phyloP scores from a whole-genome alignment of 1,284 basidiomycete species.

The Golubevia sp. region DNA sequence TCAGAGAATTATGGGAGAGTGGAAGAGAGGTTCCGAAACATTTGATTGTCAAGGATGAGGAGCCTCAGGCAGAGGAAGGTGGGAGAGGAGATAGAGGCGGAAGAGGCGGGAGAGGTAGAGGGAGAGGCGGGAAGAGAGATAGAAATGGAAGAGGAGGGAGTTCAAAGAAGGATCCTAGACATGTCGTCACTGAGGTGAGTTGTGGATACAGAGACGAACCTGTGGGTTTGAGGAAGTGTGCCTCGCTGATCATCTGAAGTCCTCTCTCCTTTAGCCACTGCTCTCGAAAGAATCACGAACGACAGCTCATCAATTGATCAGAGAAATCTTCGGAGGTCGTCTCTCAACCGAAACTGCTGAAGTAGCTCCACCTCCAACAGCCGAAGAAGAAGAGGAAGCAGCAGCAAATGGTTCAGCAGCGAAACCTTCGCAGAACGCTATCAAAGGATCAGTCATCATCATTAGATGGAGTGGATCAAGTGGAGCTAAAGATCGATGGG shows the following conservation, averaged over 20 bases:
- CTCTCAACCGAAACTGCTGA: background rate
- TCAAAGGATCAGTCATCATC: no score
- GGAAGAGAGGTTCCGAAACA: background rate
- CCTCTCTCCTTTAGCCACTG: conserved; percentile 19
- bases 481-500: no score
- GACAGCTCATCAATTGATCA: conserved; percentile 41
- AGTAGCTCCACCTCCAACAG: background rate
- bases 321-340: conserved; percentile 23
- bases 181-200: background rate
- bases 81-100: background rate
- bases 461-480: no score
- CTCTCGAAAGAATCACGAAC: conserved; percentile 42
- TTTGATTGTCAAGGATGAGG: background rate
- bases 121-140: background rate
- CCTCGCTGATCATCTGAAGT: conserved; percentile 18
- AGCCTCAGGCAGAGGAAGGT: background rate
- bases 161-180: background rate
- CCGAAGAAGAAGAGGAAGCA: background rate
- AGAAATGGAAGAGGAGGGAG: background rate
- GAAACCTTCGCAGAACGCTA: no score
- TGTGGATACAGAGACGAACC: conserved; percentile 16
- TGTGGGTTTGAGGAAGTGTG: conserved; percentile 7
- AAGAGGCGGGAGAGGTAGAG: conserved; percentile 4
- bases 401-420: no score
- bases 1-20: background rate